These are phyloP conservation scores for Lipomyces spencermartinsiae DNA, from an alignment of 805 yeast species.

Conservation along the genomic window DNA sequence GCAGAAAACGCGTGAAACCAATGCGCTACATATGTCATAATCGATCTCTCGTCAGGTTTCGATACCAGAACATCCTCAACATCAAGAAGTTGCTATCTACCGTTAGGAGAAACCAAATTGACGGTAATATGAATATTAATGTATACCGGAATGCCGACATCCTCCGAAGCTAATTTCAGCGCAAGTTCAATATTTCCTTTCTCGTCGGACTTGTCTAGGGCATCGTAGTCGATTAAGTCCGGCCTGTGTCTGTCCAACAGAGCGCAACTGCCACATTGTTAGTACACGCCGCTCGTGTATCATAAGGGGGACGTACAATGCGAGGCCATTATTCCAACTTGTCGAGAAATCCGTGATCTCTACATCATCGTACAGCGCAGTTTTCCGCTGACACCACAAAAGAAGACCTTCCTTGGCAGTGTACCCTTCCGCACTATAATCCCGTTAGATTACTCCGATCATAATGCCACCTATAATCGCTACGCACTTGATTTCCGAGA, in stretches of 20 bases:
- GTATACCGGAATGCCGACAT: conserved; percentile 54
- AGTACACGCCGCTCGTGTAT: not conserved
- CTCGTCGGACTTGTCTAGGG: conserved; percentile 44
- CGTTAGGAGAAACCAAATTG: not conserved
- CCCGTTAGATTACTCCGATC: not conserved
- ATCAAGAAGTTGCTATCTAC: conserved; percentile 52
- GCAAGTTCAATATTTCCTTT: conserved; percentile 49
- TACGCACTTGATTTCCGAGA: conserved; percentile 46
- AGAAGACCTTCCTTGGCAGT: conserved; percentile 54
- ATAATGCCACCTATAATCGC: not conserved
- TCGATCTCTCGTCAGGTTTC: conserved; percentile 65
- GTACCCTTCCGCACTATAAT: conserved; percentile 47
- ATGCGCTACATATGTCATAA: conserved; percentile 63
- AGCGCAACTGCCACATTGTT: conserved; percentile 46
- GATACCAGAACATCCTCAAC: conserved; percentile 58
- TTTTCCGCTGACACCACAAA: conserved; percentile 61
- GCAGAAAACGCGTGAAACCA: conserved; percentile 59
- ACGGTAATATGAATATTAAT: not conserved
- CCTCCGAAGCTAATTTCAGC: conserved; percentile 52
- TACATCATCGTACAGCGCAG: conserved; percentile 49
- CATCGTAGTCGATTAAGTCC: conserved; percentile 49
- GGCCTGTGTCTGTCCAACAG: conserved; percentile 53
- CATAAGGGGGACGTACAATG: conserved; percentile 45
- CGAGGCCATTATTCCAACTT: conserved; percentile 61
- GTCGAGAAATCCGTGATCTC: conserved; percentile 57